Percentiles rank a stretch among this genome's conserved stretches.
Conservation (phyloP, 2,329 filamentous ascomycete genomes). For the Colletotrichum tanaceti region DNA sequence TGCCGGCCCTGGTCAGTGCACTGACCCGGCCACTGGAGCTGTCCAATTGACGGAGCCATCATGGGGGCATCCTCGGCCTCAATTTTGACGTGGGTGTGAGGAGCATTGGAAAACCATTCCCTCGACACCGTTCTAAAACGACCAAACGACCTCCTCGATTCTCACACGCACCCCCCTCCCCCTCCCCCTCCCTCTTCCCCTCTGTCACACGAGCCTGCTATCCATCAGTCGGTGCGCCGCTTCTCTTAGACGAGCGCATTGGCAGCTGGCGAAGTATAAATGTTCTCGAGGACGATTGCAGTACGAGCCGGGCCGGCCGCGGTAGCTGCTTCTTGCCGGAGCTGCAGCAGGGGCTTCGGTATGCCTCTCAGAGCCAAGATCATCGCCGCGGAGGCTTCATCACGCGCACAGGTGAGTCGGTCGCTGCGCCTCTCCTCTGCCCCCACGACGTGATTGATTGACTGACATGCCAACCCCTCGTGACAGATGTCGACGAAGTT, state of each 20-base stretch:
- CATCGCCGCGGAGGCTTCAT: slow-evolving; percentile 53
- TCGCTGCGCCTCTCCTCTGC: neutral
- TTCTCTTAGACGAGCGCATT: slow-evolving; percentile 50
- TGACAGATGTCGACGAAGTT: slow-evolving; percentile 53
- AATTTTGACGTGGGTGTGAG: slow-evolving; percentile 44
- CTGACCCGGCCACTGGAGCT: slow-evolving; percentile 18
- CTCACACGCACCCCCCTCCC: neutral
- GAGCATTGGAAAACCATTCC: slow-evolving; percentile 50
- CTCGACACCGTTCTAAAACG: slow-evolving; percentile 40
- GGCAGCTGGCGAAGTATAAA: slow-evolving; percentile 53
- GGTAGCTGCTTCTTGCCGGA: slow-evolving; percentile 55
- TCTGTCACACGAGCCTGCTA: slow-evolving; percentile 31
- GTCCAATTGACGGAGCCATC: slow-evolving; percentile 21
- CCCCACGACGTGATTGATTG: neutral
- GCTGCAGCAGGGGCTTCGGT: slow-evolving; percentile 56
- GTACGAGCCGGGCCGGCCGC: slow-evolving; percentile 65
- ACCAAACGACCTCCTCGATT: slow-evolving; percentile 4
- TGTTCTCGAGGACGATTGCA: slow-evolving; percentile 68
- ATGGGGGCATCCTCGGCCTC: slow-evolving; percentile 46
- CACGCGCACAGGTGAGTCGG: slow-evolving; percentile 39
- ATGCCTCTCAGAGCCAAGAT: slow-evolving; percentile 90
- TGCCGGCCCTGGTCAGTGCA: slow-evolving; percentile 11
- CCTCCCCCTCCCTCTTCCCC: slow-evolving; percentile 27
- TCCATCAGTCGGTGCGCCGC: slow-evolving; percentile 50
- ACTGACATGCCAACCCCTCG: neutral